phyloP scores from a whole-genome alignment of 78 protist genomes.

The Polysphondylium violaceum region DNA sequence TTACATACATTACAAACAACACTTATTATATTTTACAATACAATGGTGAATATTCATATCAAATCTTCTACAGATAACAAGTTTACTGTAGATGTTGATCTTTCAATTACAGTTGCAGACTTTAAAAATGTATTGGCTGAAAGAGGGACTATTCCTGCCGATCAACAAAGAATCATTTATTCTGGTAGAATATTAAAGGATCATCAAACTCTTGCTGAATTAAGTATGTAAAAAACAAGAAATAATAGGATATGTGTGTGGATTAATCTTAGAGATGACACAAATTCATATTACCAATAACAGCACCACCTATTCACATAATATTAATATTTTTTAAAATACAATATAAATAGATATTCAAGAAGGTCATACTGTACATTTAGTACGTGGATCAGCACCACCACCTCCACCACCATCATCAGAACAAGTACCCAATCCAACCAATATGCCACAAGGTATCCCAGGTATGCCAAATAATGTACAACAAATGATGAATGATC shows the following conservation, averaged over 20 bases:
- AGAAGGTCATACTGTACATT: constrained; percentile 90
- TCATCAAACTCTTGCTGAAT: constrained; percentile 75
- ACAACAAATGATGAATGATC: constrained; percentile 58
- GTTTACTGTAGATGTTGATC: constrained; percentile 64
- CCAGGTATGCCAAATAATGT: constrained; percentile 62
- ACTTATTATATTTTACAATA: not conserved
- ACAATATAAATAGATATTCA: constrained; percentile 52
- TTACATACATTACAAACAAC: not conserved
- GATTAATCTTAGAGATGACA: not conserved
- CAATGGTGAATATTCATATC: constrained; percentile 54
- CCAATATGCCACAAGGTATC: constrained; percentile 19
- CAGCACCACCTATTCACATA: too few relatives aligned
- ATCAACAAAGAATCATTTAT: constrained; percentile 91
- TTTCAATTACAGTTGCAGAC: constrained; percentile 55
- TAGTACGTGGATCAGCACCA: constrained; percentile 81
- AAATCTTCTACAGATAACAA: constrained; percentile 77
- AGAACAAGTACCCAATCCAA: constrained; percentile 70
- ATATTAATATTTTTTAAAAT: not conserved
- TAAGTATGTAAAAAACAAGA: constrained; percentile 68
- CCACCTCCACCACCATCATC: constrained; percentile 58
- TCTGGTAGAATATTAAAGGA: constrained; percentile 93
- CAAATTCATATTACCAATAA: too few relatives aligned
- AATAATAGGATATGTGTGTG: not conserved
- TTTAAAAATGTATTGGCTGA: constrained; percentile 57
- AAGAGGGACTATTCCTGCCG: constrained; percentile 78